phyloP scores from a whole-genome alignment of 495 filamentous ascomycete species.

The Penicillium diatomitis region DNA sequence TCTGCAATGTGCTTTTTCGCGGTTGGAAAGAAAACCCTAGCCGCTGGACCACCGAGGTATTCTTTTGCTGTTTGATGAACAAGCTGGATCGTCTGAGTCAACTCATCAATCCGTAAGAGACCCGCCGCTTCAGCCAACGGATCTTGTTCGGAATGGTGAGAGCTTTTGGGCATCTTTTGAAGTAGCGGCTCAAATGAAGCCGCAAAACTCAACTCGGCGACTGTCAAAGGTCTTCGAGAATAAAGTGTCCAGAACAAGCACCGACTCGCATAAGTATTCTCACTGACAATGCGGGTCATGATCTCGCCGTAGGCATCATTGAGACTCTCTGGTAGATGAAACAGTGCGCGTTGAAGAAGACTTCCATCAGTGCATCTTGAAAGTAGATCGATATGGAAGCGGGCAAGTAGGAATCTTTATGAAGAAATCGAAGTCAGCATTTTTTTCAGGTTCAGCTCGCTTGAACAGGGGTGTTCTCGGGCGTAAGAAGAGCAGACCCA shows the following conservation, averaged over 20 bases:
- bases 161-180: background rate
- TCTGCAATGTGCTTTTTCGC: constrained; percentile 27
- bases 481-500: too few relatives aligned
- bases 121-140: constrained; percentile 13
- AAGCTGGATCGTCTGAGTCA: constrained; percentile 16
- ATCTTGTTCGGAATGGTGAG: constrained; percentile 9
- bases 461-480: too few relatives aligned
- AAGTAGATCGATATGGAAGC: constrained; percentile 21
- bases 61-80: constrained; percentile 27
- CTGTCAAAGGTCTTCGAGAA: constrained; percentile 16
- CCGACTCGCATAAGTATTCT: constrained; percentile 10
- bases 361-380: constrained; percentile 13
- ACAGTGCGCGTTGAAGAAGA: constrained; percentile 17
- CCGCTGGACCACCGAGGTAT: constrained; percentile 20
- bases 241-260: constrained; percentile 27
- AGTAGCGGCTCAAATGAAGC: background rate
- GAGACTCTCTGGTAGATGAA: constrained; percentile 23
- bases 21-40: constrained; percentile 24
- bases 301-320: constrained; percentile 26
- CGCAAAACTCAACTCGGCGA: constrained; percentile 17
- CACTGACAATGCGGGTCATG: constrained; percentile 23
- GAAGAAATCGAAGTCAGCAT: background rate
- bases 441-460: too few relatives aligned
- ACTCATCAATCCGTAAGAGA: constrained; percentile 18
- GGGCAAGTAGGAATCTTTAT: constrained; percentile 27